Base-by-base conservation (phyloP, 768 basidiomycete species). In the Psilocybe subaeruginosa region DNA sequence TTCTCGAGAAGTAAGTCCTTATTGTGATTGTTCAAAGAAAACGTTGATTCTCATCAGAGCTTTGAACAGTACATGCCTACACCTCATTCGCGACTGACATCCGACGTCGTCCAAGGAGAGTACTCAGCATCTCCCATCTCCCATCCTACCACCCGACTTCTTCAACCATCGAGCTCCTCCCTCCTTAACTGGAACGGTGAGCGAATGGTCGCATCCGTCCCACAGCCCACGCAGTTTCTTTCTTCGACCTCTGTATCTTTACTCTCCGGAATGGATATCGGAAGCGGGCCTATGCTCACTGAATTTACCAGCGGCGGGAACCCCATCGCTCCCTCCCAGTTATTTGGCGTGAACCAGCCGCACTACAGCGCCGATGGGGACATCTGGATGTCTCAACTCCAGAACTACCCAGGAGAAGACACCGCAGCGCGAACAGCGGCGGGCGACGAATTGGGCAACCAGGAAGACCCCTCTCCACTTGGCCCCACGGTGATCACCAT, bases 141-240 rank as follows among this genome's bases (percentile, higher is more conserved):
- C n/a, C 67, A 62, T 56, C 63, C 65, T 16, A 19, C 65, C 41
- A 19, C 48, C n/a, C 43, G 56, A 27, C 45, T 54, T 27, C 17
- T 59, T 16, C 49, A 55, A 12, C 57, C 29, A 74, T 47, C 63
- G 68, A 51, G 67, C 71, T 78, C 80, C 3, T 78, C 80, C n/a
- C 68, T 81, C 41, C 58, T 72, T 12, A 70, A 71, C 47, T 82
- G 80, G 81, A 76, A 79, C 59, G 74, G 71, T 27, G 69, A 76
- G 16, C 53, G 64, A 3, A 53, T 64, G 46, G 64, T 59, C 31
- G 37, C 67, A 41, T 51, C 69, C 1, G 55, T 66, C 16, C 67
- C 67, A 5, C 69, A 68, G 54, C 67, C 68, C 0, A 68, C 66
- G 3, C 68, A 68, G 35, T 70, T 55, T 60, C 58, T 67, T 17